A percentile compares a stretch with the other conserved stretches of the same genome.
phyloP scores from a whole-genome alignment of 441 rosid species.

The Adansonia gregorii region DNA sequence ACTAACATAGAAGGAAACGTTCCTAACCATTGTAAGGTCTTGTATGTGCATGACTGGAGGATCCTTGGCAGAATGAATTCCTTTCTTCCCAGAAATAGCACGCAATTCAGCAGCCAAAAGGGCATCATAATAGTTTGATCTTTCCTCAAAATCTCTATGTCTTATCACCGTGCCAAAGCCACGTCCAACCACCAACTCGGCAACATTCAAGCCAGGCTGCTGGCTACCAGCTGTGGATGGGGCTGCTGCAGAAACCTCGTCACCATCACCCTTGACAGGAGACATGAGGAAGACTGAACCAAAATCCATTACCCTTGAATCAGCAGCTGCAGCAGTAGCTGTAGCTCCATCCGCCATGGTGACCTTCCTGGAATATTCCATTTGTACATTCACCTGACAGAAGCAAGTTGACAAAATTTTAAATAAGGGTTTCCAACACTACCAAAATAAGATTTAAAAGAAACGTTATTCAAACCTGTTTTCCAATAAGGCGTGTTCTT shows the following conservation, averaged over 20 bases:
- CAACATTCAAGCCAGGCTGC: constrained; percentile 76
- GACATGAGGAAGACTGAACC: constrained; percentile 85
- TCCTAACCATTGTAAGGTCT: constrained; percentile 71
- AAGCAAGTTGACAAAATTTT: constrained; percentile 21
- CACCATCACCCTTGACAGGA: constrained; percentile 60
- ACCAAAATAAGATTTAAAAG: constrained; percentile 13
- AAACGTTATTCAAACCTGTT: constrained; percentile 49
- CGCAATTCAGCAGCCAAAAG: constrained; percentile 94
- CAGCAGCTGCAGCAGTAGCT: not conserved
- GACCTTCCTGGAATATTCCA: constrained; percentile 94
- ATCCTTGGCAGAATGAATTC: constrained; percentile 79
- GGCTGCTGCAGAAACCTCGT: constrained; percentile 54
- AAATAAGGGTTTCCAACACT: not conserved
- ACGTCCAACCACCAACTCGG: constrained; percentile 76
- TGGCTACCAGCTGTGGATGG: constrained; percentile 48
- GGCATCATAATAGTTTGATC: constrained; percentile 89
- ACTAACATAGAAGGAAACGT: constrained; percentile 6
- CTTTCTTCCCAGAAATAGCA: constrained; percentile 73
- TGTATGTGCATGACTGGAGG: constrained; percentile 77
- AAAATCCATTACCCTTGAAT: constrained; percentile 40
- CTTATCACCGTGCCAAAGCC: constrained; percentile 79
- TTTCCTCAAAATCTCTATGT: constrained; percentile 95
- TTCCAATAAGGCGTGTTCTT: constrained; percentile 78
- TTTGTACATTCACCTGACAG: constrained; percentile 78
- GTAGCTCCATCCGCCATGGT: constrained; percentile 36